Base-by-base conservation (phyloP, 2,329 filamentous ascomycete species). In the Rutstroemia sp. region DNA sequence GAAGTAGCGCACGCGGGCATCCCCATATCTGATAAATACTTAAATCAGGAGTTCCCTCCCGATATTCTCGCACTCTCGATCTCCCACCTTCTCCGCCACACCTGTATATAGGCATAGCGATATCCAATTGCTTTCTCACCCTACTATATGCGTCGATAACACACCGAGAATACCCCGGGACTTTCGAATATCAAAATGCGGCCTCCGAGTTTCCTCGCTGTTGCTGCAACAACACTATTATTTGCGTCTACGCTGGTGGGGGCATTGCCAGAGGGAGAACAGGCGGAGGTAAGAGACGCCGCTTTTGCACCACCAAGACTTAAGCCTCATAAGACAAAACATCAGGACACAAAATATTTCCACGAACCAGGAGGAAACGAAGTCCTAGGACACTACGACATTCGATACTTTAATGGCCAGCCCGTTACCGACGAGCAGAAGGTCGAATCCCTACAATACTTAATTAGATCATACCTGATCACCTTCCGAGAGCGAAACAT, bases 391-490 rank as follows among this genome's bases (percentile, higher is more conserved):
- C 88, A 92, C 73, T 92, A 92, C 71, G 88, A 92, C 70, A 70
- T 68, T 23, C 83, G 89, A 59, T 92, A 79, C 72, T 92, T 87
- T 72, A 74, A 77, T 41, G 72, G 72, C 4, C 72, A 77, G n/a
- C 67, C 78, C 3, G 78, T 92, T 8, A 72, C 77, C 14, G 87
- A 91, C 70, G 80, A 81, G 41, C 79, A 85, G 61, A 83, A 88
- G 65, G 78, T 78, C n/a, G 74, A 80, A 27, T 82, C 82, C 5
- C 78, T 92, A 56, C 78, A 78, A 50, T 79, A 88, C 69, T 82
- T 94, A 62, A 80, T 91, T 61, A 81, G 84, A 60, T 84, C 87
- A 51, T 94, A 94, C 72, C 78, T 94, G 46, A 76, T 77, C 47
- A 83, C 81, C 56, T 86, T 88, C 70, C 74, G 76, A 46, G 75